Percentiles rank a stretch among this genome's conserved stretches.
Evolutionary conservation across 768 basidiomycete species (phyloP).

Genomic region (Thelephora ganbajun): DNA sequence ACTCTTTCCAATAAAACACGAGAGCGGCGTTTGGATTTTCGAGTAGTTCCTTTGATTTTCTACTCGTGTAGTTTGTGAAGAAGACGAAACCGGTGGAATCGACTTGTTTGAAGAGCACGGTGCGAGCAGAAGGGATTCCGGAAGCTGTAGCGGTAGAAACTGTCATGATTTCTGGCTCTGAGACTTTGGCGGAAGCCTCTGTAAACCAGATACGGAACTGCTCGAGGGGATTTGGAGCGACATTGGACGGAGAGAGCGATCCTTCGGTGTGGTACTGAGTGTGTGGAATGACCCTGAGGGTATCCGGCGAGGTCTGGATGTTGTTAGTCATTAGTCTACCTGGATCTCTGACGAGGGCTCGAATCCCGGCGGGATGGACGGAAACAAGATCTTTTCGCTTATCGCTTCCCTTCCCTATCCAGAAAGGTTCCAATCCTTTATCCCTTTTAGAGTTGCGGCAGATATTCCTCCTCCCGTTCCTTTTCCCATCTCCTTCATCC

Average conservation of each 20-base stretch:
- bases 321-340: conserved; percentile 18
- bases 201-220: conserved; percentile 87
- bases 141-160: conserved; percentile 55
- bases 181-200: conserved; percentile 45
- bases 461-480: not conserved
- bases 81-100: conserved; percentile 88
- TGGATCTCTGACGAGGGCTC: not conserved
- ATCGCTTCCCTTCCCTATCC: not conserved
- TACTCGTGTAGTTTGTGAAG: conserved; percentile 92
- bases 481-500: conserved; percentile 1
- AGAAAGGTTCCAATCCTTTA: not conserved
- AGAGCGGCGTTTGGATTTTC: conserved; percentile 71
- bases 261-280: conserved; percentile 64
- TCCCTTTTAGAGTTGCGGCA: not conserved
- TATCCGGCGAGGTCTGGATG: conserved; percentile 34
- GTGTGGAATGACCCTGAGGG: conserved; percentile 58
- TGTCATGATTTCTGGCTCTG: conserved; percentile 85
- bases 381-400: not conserved
- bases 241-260: conserved; percentile 44
- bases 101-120: conserved; percentile 85
- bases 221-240: conserved; percentile 55
- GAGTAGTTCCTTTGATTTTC: conserved; percentile 74
- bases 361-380: not conserved
- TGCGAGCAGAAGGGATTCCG: conserved; percentile 76
- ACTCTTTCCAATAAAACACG: conserved; percentile 86